phyloP scores from a whole-genome alignment of 352 stramenopile genomes.

The Pythium apleroticum region DNA sequence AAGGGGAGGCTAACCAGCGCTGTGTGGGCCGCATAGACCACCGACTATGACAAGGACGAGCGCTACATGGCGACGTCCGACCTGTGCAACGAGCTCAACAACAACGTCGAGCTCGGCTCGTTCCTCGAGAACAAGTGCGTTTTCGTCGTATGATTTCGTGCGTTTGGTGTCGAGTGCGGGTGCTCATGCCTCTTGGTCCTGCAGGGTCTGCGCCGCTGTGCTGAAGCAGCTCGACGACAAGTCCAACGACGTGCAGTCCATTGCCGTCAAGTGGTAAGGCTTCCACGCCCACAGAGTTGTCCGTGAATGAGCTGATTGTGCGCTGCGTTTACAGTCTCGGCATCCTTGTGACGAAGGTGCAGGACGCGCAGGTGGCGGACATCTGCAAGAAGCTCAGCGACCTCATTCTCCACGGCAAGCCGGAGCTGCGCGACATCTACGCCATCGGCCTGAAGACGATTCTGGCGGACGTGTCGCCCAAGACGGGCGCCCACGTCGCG shows the following conservation, averaged over 20 bases:
- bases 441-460: slow-evolving; percentile 98
- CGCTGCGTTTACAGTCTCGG: slow-evolving; percentile 82
- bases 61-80: slow-evolving; percentile 99
- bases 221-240: slow-evolving; percentile 97
- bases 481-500: slow-evolving; percentile 87
- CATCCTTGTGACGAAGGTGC: slow-evolving; percentile 96
- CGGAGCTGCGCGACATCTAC: slow-evolving; percentile 98
- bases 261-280: slow-evolving; percentile 83
- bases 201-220: slow-evolving; percentile 94
- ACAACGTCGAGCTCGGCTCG: slow-evolving; percentile 88
- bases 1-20: background rate
- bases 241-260: slow-evolving; percentile 98
- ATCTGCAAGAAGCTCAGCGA: slow-evolving; percentile 97
- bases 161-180: background rate
- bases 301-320: no score
- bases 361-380: slow-evolving; percentile 93
- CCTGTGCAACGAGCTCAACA: slow-evolving; percentile 95
- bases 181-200: background rate
- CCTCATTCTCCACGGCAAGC: slow-evolving; percentile 96
- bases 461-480: slow-evolving; percentile 91
- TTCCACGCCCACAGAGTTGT: no score
- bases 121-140: slow-evolving; percentile 86
- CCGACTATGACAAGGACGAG: slow-evolving; percentile 96
- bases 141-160: background rate
- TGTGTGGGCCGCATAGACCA: slow-evolving; percentile 44